Percentiles rank a stretch among this genome's conserved stretches.
phyloP scores from a whole-genome alignment of 108 stramenopile genomes.

The Thalassiosira profunda region DNA sequence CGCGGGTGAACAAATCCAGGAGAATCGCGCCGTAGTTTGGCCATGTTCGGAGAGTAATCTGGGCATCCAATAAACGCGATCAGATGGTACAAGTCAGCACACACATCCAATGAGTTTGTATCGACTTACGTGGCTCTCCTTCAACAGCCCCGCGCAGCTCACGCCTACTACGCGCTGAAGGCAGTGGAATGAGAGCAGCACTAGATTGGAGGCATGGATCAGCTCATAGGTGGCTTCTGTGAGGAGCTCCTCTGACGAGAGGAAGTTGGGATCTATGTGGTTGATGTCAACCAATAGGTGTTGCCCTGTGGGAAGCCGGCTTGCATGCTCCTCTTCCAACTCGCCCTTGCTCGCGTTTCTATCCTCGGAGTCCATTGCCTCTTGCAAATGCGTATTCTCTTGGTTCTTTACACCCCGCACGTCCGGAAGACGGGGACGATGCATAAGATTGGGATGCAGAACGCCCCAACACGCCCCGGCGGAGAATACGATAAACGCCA shows the following conservation, averaged over 20 bases:
- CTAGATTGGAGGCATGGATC: slow-evolving; percentile 59
- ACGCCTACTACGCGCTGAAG: slow-evolving; percentile 71
- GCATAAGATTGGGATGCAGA: too few relatives aligned
- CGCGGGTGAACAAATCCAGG: slow-evolving; percentile 82
- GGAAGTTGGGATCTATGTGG: slow-evolving; percentile 61
- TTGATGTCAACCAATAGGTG: slow-evolving; percentile 85
- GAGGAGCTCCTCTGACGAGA: slow-evolving; percentile 70
- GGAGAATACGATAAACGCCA: too few relatives aligned
- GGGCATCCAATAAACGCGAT: not conserved
- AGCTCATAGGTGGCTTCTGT: slow-evolving; percentile 78
- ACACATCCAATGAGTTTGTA: slow-evolving; percentile 29
- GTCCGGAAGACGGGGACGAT: too few relatives aligned
- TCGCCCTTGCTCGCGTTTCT: too few relatives aligned
- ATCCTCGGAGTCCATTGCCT: too few relatives aligned
- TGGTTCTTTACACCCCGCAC: too few relatives aligned
- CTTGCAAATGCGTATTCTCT: too few relatives aligned
- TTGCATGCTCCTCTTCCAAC: too few relatives aligned
- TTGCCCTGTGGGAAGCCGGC: slow-evolving; percentile 83
- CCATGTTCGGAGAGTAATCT: slow-evolving; percentile 83
- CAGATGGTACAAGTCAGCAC: not conserved
- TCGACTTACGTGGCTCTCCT: slow-evolving; percentile 66
- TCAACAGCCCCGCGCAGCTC: slow-evolving; percentile 68
- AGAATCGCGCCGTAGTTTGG: slow-evolving; percentile 79
- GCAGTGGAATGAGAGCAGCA: slow-evolving; percentile 84
- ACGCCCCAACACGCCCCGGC: too few relatives aligned